These are phyloP conservation scores for Salvia sclarea DNA, from an alignment of 305 asterid species.

Conservation along the genomic window DNA sequence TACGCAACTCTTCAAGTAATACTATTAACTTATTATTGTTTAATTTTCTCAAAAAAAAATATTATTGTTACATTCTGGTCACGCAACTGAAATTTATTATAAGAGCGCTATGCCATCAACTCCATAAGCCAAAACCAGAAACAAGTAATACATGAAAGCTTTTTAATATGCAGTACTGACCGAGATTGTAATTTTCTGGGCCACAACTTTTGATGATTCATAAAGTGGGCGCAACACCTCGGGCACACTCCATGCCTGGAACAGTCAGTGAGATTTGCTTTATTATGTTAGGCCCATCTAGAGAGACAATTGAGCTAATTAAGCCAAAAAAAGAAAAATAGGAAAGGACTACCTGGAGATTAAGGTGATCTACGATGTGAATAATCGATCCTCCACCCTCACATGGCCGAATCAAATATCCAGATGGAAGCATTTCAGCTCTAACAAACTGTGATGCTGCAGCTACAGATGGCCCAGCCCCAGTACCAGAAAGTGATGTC, in stretches of 20 bases:
- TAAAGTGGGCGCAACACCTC: conserved; percentile 93
- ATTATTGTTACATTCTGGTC: background rate
- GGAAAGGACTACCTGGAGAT: conserved; percentile 55
- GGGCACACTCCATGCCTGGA: conserved; percentile 93
- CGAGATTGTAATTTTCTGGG: conserved; percentile 81
- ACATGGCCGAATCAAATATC: conserved; percentile 83
- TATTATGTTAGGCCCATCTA: conserved; percentile 14
- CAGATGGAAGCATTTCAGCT: conserved; percentile 89
- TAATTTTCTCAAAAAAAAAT: background rate
- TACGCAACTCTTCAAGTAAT: background rate
- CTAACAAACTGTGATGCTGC: conserved; percentile 78
- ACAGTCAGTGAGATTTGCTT: conserved; percentile 19
- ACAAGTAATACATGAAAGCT: background rate
- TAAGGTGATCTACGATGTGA: conserved; percentile 89
- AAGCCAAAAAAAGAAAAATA: background rate
- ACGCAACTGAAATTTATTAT: background rate
- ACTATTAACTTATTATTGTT: background rate
- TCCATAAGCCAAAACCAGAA: conserved; percentile 16
- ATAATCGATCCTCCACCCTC: conserved; percentile 97
- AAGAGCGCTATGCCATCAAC: background rate
- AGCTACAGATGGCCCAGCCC: conserved; percentile 71
- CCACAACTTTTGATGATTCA: conserved; percentile 82
- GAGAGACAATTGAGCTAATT: conserved; percentile 2
- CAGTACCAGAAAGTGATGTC: conserved; percentile 88
- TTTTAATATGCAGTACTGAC: conserved; percentile 45